Percentiles rank a stretch among this genome's conserved stretches.
These are phyloP conservation scores for Circinella minor DNA, from an alignment of 371 early-diverging fungal genomes.

Conservation along the genomic window DNA sequence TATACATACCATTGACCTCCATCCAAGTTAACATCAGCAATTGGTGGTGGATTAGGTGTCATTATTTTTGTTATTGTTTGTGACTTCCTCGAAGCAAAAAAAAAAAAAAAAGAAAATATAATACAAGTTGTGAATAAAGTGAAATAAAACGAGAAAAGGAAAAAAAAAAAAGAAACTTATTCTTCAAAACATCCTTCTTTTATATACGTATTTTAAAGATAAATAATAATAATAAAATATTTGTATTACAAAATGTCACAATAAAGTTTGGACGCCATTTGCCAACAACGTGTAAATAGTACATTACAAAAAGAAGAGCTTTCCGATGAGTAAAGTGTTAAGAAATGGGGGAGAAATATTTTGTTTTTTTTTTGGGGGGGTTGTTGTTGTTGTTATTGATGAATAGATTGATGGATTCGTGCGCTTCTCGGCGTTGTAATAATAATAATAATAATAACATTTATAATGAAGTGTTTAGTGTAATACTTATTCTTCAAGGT, in stretches of 20 bases:
- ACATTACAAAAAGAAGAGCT: too few relatives aligned
- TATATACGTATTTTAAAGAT: not conserved
- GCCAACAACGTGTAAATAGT: not conserved
- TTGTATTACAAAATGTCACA: constrained; percentile 10
- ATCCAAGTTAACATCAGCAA: constrained; percentile 20
- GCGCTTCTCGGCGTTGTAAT: not conserved
- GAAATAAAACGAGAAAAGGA: too few relatives aligned
- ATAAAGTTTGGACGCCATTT: constrained; percentile 1
- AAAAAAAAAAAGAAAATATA: constrained; percentile 45
- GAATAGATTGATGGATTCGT: not conserved
- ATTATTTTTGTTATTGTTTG: constrained; percentile 20
- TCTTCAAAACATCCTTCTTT: constrained; percentile 29
- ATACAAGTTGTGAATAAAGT: too few relatives aligned
- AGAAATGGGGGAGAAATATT: too few relatives aligned
- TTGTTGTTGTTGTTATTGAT: not conserved
- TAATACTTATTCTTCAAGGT: not conserved
- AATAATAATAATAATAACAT: not conserved
- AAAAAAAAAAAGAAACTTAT: constrained; percentile 45
- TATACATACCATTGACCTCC: constrained; percentile 53
- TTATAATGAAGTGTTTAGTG: too few relatives aligned
- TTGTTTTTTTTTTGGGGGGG: too few relatives aligned
- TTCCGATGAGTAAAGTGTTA: too few relatives aligned
- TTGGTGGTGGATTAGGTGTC: constrained; percentile 31
- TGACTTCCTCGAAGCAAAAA: not conserved
- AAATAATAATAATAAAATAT: not conserved